phyloP scores from a whole-genome alignment of 1,284 basidiomycete species.

The Afroboletus lepidellus region DNA sequence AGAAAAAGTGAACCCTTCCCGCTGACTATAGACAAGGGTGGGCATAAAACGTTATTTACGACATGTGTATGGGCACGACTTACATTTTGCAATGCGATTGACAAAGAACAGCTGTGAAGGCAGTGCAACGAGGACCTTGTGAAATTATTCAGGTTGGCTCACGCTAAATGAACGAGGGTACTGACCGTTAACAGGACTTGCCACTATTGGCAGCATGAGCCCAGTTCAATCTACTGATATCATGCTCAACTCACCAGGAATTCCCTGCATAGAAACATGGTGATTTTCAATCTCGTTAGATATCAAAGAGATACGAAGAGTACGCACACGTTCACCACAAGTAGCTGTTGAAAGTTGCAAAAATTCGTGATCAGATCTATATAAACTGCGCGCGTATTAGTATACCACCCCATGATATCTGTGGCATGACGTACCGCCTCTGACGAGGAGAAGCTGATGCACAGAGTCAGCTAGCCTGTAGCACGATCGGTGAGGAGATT shows the following conservation, averaged over 20 bases:
- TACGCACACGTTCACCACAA: conserved; percentile 16
- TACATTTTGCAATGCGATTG: conserved; percentile 21
- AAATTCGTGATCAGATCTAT: conserved; percentile 17
- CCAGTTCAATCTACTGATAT: not conserved
- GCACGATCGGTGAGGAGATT: not conserved
- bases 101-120: conserved; percentile 23
- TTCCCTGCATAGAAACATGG: conserved; percentile 5
- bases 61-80: conserved; percentile 1
- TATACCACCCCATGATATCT: conserved; percentile 6
- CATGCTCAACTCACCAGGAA: conserved; percentile 16
- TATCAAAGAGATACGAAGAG: not conserved
- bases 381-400: conserved; percentile 11
- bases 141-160: not conserved
- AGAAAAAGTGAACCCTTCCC: conserved; percentile 19
- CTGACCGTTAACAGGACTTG: conserved; percentile 23
- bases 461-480: conserved; percentile 17
- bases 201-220: conserved; percentile 13
- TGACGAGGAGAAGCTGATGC: conserved; percentile 22
- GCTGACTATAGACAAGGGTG: conserved; percentile 9
- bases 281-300: not conserved
- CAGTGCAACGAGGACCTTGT: conserved; percentile 19
- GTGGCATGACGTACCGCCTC: conserved; percentile 15
- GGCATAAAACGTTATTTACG: not conserved
- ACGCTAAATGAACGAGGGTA: not conserved
- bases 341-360: conserved; percentile 13